Evolutionary conservation across 306 rosid genomes (phyloP), one percentile per base, ranked within the genome.

Genomic region (Dryas octopetala): DNA sequence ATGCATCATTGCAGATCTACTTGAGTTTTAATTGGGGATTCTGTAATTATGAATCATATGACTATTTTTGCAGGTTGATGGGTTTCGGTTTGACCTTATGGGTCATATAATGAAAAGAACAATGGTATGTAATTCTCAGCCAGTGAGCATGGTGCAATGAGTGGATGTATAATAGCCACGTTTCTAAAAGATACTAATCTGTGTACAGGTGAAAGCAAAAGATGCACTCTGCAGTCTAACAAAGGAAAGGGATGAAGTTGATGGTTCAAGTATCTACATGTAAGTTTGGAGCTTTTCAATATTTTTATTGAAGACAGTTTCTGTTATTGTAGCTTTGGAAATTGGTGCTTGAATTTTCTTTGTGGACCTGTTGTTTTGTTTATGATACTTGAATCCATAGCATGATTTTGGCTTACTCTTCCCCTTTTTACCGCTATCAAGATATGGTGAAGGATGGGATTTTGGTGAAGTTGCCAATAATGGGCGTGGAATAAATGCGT

Each of bases 381-480:
- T 71, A 78, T 82, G 64, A 40, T 5, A 52, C 74, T 73, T 74
- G 15, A 45, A 75, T 60, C 9, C 47, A 44, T 60, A 45, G 13
- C 51, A 67, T 73, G 46, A 43, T 6, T 64, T 73, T 77, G 62
- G 55, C 45, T 57, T 9, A 71, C 2, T 57, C 16, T 59, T n/a
- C 53, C 53, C 59, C 46, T 40, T 78, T 85, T 67, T 62, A 70
- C 73, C 52, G 57, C 66, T 51, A 32, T 15, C 74, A 73, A 95
- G 98, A 85, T 95, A 91, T 85, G 97, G 98, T 55, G 98, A 95
- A 87, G 98, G 98, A 87, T 95, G 98, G 98, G 96, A 95, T 86
- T 95, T 91, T 78, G 98, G 96, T 52, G 98, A 95, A 85, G 97
- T 95, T 81, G 95, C 97, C 62, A 91, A 81, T 58, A 95, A 95